Conservation (phyloP, 805 yeast species). For the Zygotorulaspora sp. region DNA sequence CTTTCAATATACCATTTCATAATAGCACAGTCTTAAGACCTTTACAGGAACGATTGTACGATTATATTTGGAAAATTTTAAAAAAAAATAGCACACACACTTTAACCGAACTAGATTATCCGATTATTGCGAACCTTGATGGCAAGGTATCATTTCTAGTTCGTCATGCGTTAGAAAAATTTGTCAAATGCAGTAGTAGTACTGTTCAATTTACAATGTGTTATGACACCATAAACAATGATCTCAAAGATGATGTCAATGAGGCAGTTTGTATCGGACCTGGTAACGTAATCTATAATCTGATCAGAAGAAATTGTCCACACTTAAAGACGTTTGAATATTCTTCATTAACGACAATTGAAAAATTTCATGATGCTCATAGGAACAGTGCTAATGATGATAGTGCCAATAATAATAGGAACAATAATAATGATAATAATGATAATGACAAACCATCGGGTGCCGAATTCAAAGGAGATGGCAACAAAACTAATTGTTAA, state of each 20-base stretch:
- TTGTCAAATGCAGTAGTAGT: constrained; percentile 32
- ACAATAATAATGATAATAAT: no score
- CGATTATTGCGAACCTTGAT: constrained; percentile 31
- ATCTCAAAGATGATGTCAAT: constrained; percentile 12
- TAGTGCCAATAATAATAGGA: no score
- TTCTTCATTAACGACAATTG: constrained; percentile 26
- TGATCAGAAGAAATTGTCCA: constrained; percentile 29
- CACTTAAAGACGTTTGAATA: constrained; percentile 22
- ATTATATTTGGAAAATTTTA: constrained; percentile 32
- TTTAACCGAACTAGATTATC: constrained; percentile 24
- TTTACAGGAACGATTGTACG: constrained; percentile 33
- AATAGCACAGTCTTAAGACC: constrained; percentile 30
- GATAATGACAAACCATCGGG: constrained; percentile 5
- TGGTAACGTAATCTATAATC: constrained; percentile 29
- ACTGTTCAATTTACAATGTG: constrained; percentile 35
- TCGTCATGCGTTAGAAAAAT: constrained; percentile 33
- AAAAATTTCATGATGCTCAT: constrained; percentile 19
- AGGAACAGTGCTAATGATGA: no score
- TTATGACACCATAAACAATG: constrained; percentile 28
- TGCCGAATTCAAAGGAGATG: constrained; percentile 2
- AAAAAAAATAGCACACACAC: constrained; percentile 29
- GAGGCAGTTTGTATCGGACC: constrained; percentile 33
- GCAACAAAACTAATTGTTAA: background rate
- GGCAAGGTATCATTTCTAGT: constrained; percentile 28
- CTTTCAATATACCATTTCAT: constrained; percentile 34